Base-by-base conservation (phyloP, 805 yeast species). In the Sungouiella blattae region DNA sequence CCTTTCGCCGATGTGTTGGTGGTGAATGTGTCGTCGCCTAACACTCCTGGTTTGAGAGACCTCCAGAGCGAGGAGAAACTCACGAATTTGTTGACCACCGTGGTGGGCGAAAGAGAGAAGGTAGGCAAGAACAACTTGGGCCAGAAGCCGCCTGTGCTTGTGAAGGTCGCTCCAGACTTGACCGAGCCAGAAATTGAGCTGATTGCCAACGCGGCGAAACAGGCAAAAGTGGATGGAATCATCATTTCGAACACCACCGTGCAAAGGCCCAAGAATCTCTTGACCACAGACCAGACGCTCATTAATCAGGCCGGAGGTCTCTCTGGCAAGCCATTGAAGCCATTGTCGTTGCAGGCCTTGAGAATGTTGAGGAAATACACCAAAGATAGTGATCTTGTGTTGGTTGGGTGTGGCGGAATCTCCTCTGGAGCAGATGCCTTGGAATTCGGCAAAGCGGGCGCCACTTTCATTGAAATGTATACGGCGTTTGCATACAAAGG, bases 351-450 rank as follows among this genome's bases (percentile, higher is more conserved):
- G 39, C 64, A 77, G 43, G 93, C 95, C 0, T 69, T 91, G 47
- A 74, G 71, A 40, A 62, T 75, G 2, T 77, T 91, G 48, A 78
- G 93, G 38, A 80, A 84, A 49, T 73, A 84, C 54, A 76, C 95
- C 24, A 87, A 87, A 50, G 86, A 77, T 42, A 73, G 83, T 1
- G 71, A 78, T 35, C 60, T 88, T 44, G 84, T 88, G 2, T 71
- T 91, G 28, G 75, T 91, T 46, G 98, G 98, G 22, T 88, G 96
- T 62, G 98, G 98, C 38, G 98, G 98, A 46, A 87, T 91, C 47
- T 69, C 83, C n/a, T 63, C 70, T 16, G 98, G 96, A 37, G 71
- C 78, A 45, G 98, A 91, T 55, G 97, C 89, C 0, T 65, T 89
- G 32, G 97, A 89, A 47, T 91, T 82, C 60, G 96, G 93, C 22